These are phyloP conservation scores for Backusella mclennaniae DNA, from an alignment of 192 early-diverging fungal species.

Conservation along the genomic window DNA sequence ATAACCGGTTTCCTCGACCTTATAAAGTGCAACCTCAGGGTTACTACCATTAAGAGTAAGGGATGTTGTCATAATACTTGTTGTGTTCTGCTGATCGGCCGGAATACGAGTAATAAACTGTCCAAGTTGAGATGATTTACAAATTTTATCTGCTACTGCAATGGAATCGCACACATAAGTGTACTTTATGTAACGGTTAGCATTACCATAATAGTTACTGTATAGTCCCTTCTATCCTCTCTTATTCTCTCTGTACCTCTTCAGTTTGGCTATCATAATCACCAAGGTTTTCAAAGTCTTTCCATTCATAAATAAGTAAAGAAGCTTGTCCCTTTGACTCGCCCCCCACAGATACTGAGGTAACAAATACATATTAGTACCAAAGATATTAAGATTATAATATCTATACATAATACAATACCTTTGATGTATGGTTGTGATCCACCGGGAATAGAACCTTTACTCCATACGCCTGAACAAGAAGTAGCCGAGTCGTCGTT, in stretches of 20 bases:
- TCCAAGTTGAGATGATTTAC: conserved; percentile 47
- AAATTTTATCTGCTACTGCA: conserved; percentile 53
- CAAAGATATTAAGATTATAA: neutral
- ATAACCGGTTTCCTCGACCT: conserved; percentile 75
- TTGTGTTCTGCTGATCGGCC: conserved; percentile 29
- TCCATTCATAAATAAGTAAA: conserved; percentile 48
- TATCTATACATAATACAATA: neutral
- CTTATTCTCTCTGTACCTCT: conserved; percentile 11
- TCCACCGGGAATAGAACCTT: conserved; percentile 38
- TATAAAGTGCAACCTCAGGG: conserved; percentile 55
- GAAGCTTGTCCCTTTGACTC: conserved; percentile 39
- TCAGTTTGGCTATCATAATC: conserved; percentile 19
- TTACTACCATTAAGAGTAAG: conserved; percentile 35
- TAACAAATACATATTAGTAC: neutral
- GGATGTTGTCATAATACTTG: conserved; percentile 31
- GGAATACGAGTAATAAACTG: conserved; percentile 56
- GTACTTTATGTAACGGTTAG: neutral
- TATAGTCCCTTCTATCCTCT: neutral
- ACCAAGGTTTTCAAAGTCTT: conserved; percentile 43
- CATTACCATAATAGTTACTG: neutral
- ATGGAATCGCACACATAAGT: conserved; percentile 53
- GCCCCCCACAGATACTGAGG: conserved; percentile 24
- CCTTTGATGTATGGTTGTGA: conserved; percentile 36
- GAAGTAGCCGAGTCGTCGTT: conserved; percentile 31
- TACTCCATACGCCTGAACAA: conserved; percentile 36